Base-by-base conservation (phyloP, 2,329 filamentous ascomycete species). In the Pseudogymnoascus destructans region DNA sequence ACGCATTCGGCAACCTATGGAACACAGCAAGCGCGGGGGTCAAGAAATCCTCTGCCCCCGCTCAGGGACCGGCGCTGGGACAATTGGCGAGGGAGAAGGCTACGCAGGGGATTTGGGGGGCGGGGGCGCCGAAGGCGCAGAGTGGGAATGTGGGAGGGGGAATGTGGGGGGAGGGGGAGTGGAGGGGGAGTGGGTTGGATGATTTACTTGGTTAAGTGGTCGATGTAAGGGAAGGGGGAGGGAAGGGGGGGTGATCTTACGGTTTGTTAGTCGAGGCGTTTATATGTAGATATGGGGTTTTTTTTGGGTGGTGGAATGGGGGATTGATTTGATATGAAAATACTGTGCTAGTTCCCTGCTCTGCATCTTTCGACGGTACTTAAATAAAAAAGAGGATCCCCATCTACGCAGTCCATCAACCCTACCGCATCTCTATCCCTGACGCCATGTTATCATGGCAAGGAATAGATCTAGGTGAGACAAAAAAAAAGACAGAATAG, bases 61-160 rank as follows among this genome's bases (percentile, higher is more conserved):
- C 75, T 8, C 75, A 78, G 58, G 86, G 86, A 0, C 85, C 89
- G 57, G 91, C 91, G 58, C 80, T 98, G 73, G 91, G 90, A 27
- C 91, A 95, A 70, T 82, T 98, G 72, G 92, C 91, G n/a, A 96
- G 96, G 77, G 90, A 96, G 73, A 96, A 97, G 79, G 93, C 90
- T 60, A 90, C 85, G 66, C 90, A 91, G 13, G 90, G 91, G 6
- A 89, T 98, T 63, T 98, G 95, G 90, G 93, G 92, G 15, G 80
- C 87, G 0, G 78, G 86, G 13, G 77, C 82, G 15, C 59, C 64
- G 35, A 59, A 61, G 42, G n/a, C n/a, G n/a, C 63, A 71, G 25
- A 73, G 66, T 7, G 19, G 42, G 57, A 67, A 68, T 58, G 65
- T 68, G 6, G n/a, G 13, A 8, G 19, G 25, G 3, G 38, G 15